These are phyloP conservation scores for Tolypocladium paradoxum DNA, from an alignment of 2,329 filamentous ascomycete genomes.

Conservation along the genomic window DNA sequence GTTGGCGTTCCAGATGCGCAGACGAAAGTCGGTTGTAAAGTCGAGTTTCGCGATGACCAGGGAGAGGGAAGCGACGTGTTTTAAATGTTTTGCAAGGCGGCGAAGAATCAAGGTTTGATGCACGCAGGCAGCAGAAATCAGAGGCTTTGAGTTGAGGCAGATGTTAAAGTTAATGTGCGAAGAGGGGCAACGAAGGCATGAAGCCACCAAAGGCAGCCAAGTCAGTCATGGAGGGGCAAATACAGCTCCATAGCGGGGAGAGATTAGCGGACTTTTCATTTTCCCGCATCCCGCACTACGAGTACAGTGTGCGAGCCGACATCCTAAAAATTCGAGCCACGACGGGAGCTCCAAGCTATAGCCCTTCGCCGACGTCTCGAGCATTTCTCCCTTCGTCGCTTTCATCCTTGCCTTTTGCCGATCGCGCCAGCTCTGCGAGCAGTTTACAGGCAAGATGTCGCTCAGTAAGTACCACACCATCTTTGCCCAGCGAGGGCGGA, in stretches of 20 bases:
- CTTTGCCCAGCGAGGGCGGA: not conserved
- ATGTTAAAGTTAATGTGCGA: not conserved
- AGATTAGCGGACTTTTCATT: slow-evolving; percentile 9
- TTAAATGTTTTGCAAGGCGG: not conserved
- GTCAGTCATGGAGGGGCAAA: slow-evolving; percentile 9
- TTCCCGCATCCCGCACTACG: slow-evolving; percentile 20
- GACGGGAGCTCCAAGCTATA: slow-evolving; percentile 19
- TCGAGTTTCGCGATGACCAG: not conserved
- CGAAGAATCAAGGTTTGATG: not conserved
- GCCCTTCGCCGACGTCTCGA: slow-evolving; percentile 14
- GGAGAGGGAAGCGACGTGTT: not conserved
- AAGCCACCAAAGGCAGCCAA: not conserved
- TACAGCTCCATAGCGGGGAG: slow-evolving; percentile 6
- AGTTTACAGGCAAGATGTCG: slow-evolving; percentile 22
- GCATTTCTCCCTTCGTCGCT: slow-evolving; percentile 9
- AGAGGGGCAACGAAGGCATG: slow-evolving; percentile 12
- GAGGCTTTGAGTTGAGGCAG: not conserved
- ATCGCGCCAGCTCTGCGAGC: slow-evolving; percentile 16
- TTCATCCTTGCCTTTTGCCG: not conserved
- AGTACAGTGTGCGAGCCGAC: no score
- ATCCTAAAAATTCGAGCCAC: slow-evolving; percentile 21
- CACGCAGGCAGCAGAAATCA: not conserved
- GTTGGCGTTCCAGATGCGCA: not conserved
- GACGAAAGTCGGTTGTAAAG: not conserved
- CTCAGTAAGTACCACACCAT: slow-evolving; percentile 23